Evolutionary conservation across 176 grass and related monocot species (phyloP), one percentile per base, ranked within the genome.

Genomic region (Poa annua): DNA sequence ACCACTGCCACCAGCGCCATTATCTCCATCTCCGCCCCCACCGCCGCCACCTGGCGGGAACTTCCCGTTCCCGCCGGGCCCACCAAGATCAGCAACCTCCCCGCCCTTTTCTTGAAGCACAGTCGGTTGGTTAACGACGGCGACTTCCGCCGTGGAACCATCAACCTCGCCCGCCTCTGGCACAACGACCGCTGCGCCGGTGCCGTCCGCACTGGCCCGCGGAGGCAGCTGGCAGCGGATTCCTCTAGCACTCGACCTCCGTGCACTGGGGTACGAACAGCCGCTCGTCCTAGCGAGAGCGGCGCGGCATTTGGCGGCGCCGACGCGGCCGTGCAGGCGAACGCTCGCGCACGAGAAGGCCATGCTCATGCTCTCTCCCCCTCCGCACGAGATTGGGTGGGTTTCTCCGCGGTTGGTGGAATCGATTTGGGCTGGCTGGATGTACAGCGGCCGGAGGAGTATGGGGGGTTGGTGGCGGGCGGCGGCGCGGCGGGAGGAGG

Each of bases 311-410:
- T 89, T 73, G 45, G 65, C 64, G 9, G 3, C 45, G 24, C 69
- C 75, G 57, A 81, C 17, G 24, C 73, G 19, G 24, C 53, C 66
- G 14, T 82, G 79, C 25, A 86, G 47, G 36, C 79, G 78, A 22
- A 80, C 55, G 36, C 66, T n/a, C 57, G 80, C 79, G 66, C 80
- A 79, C 20, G 88, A 90, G 74, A 82, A 86, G 4, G 88, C 29
- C 88, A 86, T 86, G 80, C 57, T 90, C 79, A 86, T 90, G 74
- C n/a, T 78, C n/a, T 78, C n/a, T 78, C 74, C n/a, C 51, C 42
- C 75, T 13, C 29, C 20, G 0, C 20, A 55, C 2, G 32, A 13
- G 19, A 42, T 3, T 6, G 1, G 5, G 36, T 6, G 35, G 4
- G 7, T 8, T 78, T 20, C 11, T 60, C 20, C 56, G 56, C 11